Evolutionary conservation across 2,329 filamentous ascomycete genomes (phyloP).

Genomic region (Sphaerulina populicola): DNA sequence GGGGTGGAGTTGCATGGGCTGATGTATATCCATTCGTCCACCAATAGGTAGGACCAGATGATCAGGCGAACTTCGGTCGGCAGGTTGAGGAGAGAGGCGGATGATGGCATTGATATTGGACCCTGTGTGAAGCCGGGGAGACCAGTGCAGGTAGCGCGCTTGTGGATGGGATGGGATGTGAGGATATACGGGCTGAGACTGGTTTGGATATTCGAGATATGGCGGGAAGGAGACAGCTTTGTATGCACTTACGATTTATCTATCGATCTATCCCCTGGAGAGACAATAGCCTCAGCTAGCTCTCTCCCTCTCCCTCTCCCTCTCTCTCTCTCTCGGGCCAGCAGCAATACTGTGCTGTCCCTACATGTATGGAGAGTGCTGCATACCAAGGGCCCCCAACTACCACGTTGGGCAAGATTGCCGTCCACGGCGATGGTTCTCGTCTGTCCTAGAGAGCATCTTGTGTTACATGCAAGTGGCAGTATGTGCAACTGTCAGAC

Average conservation of each 20-base stretch:
- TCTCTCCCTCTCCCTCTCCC: too few species aligned
- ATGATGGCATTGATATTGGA: not conserved
- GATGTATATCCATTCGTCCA: conserved; percentile 13
- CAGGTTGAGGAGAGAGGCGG: conserved; percentile 10
- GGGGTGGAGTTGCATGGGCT: conserved; percentile 3
- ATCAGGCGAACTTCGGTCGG: conserved; percentile 15
- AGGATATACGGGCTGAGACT: too few species aligned
- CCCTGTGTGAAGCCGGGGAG: not conserved
- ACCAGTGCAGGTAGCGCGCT: too few species aligned
- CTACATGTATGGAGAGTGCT: not conserved
- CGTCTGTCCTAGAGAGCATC: not conserved
- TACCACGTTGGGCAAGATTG: conserved; percentile 4
- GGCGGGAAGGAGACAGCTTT: not conserved
- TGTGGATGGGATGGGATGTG: too few species aligned
- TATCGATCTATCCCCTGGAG: not conserved
- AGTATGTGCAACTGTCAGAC: not conserved
- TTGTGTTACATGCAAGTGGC: not conserved
- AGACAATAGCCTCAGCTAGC: not conserved
- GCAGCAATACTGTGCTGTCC: too few species aligned
- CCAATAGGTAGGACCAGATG: conserved; percentile 16
- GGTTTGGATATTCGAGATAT: not conserved
- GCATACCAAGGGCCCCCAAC: not conserved
- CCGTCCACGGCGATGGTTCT: not conserved
- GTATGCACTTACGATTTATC: not conserved
- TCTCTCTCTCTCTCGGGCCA: too few species aligned